Evolutionary conservation across 306 rosid species (phyloP).

Genomic region (Fagus sylvatica): DNA sequence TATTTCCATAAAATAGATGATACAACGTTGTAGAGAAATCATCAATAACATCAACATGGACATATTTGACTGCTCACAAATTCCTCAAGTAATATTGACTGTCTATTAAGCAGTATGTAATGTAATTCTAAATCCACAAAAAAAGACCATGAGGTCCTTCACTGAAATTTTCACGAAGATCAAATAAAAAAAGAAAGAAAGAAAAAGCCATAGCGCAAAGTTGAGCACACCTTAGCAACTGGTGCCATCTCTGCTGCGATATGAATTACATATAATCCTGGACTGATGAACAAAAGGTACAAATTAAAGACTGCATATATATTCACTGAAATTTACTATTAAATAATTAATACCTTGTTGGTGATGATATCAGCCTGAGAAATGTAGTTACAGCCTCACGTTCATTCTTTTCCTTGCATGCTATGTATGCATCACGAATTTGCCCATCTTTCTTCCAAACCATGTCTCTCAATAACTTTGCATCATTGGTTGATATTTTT

Average conservation of each 20-base stretch:
- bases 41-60: not conserved
- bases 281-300: slow-evolving; percentile 57
- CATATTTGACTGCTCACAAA: not conserved
- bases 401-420: slow-evolving; percentile 62
- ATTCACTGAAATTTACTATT: slow-evolving; percentile 17
- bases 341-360: slow-evolving; percentile 54
- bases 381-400: slow-evolving; percentile 63
- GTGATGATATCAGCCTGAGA: slow-evolving; percentile 62
- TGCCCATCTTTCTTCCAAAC: slow-evolving; percentile 74
- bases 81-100: not conserved
- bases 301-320: slow-evolving; percentile 39
- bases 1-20: not conserved
- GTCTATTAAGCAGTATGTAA: not conserved
- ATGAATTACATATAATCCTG: slow-evolving; percentile 82
- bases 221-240: slow-evolving; percentile 79
- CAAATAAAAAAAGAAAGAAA: not conserved
- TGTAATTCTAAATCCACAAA: not conserved
- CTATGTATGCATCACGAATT: slow-evolving; percentile 60
- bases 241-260: slow-evolving; percentile 99
- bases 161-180: not conserved
- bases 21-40: not conserved
- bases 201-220: slow-evolving; percentile 11
- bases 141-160: not conserved
- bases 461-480: slow-evolving; percentile 72
- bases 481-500: slow-evolving; percentile 68